Evolutionary conservation across 495 filamentous ascomycete genomes (phyloP).

Genomic region (Cetradonia linearis): DNA sequence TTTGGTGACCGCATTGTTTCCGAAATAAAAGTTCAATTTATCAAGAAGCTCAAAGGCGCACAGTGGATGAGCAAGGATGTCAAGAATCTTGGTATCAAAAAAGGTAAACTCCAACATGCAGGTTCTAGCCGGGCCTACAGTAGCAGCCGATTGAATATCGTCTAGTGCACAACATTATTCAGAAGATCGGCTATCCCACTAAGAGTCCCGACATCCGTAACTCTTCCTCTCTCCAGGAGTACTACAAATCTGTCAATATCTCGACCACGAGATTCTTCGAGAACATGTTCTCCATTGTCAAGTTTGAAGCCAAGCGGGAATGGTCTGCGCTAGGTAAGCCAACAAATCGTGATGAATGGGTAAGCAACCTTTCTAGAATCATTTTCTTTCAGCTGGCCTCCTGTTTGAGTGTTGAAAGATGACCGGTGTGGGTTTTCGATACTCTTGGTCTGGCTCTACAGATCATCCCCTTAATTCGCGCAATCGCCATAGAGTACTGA

Average conservation of each 20-base stretch:
- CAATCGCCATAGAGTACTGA: not conserved
- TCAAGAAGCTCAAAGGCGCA: slow-evolving; percentile 46
- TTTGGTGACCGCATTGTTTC: slow-evolving; percentile 59
- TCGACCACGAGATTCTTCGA: slow-evolving; percentile 46
- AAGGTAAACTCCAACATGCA: slow-evolving; percentile 27
- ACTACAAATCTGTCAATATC: slow-evolving; percentile 48
- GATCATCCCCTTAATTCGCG: not conserved
- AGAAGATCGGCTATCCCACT: slow-evolving; percentile 67
- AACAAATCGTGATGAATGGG: slow-evolving; percentile 51
- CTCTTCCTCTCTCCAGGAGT: slow-evolving; percentile 44
- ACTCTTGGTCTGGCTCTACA: not conserved
- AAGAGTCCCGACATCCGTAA: slow-evolving; percentile 54
- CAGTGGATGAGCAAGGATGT: slow-evolving; percentile 62
- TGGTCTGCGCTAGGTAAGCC: slow-evolving; percentile 53
- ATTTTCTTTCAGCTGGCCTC: no score
- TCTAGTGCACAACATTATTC: slow-evolving; percentile 54
- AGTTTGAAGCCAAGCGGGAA: slow-evolving; percentile 37
- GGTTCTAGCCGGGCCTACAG: not conserved
- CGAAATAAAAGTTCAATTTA: slow-evolving; percentile 59
- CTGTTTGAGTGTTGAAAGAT: no score
- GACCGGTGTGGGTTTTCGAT: no score
- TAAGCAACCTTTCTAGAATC: not conserved
- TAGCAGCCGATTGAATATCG: not conserved
- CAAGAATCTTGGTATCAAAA: slow-evolving; percentile 50
- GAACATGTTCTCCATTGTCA: slow-evolving; percentile 44